Evolutionary conservation across 2,329 filamentous ascomycete genomes (phyloP), one percentile per base, ranked within the genome.

Genomic region (Sarocladiaceae sp.): DNA sequence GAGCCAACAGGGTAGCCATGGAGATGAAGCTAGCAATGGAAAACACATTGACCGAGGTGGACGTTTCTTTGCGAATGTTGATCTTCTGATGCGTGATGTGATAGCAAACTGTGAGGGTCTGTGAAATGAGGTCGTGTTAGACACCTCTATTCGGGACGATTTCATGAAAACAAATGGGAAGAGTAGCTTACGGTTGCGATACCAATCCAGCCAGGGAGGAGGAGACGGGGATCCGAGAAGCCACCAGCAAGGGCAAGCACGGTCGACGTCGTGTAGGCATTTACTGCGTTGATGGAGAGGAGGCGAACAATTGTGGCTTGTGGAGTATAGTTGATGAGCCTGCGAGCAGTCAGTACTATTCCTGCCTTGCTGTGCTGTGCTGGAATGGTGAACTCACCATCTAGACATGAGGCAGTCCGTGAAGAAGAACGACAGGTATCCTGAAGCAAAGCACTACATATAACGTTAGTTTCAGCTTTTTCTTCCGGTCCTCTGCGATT

Each of bases 311-410:
- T 82, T 44, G 90, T 90, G 48, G 88, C 89, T 66, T 84, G 81
- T 2, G 89, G 88, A 13, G 88, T 90, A 71, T 93, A 94, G 67
- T 91, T 87, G 59, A 93, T 78, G 60, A 94, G 84, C 89, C 87
- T 88, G 54, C 13, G 17, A 29, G 5, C 4, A 28, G 40, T 28
- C 40, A 26, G 23, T 17, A 6, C 7, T 8, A 17, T n/a, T 26
- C 15, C 15, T 26, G 18, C 8, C 15, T 20, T 39, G 17, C n/a
- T 40, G 28, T 26, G 29, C 11, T 7, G 5, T 22, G 8, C 8
- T 42, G 29, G 29, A 33, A 8, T 23, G 36, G 35, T 28, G 17
- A 39, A 69, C 76, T 40, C 64, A 88, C 86, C 88, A 92, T 70
- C 88, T 77, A 56, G 87, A 90, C 87, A 92, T 91, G 61, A 92